Percentiles rank a stretch among this genome's conserved stretches.
Conservation (phyloP, 2,329 filamentous ascomycete genomes). For the Fusarium guadeloupense region DNA sequence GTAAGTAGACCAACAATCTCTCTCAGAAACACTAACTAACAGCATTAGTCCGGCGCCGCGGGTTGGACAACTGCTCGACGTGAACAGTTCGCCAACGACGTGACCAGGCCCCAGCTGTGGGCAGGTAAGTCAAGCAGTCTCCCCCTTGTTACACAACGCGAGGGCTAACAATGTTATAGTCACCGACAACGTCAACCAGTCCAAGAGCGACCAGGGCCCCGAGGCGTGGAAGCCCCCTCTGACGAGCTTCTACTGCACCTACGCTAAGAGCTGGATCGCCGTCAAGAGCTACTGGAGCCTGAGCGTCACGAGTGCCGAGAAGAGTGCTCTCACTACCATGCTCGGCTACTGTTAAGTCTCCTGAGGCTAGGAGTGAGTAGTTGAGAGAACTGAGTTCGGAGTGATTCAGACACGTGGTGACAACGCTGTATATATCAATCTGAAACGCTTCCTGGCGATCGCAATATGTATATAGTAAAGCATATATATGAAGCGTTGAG, state of each 20-base stretch:
- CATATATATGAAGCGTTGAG: too few species aligned
- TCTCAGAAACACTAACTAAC: slow-evolving; percentile 10
- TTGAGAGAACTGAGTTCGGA: too few species aligned
- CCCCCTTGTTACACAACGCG: neutral
- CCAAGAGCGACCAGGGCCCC: slow-evolving; percentile 77
- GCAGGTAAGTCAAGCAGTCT: slow-evolving; percentile 51
- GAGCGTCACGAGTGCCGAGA: slow-evolving; percentile 76
- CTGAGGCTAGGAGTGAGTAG: neutral
- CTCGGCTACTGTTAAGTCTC: slow-evolving; percentile 45
- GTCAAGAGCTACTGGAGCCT: slow-evolving; percentile 79
- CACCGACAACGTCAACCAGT: slow-evolving; percentile 77
- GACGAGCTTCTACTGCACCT: slow-evolving; percentile 77
- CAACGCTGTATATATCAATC: neutral
- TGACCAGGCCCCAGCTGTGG: slow-evolving; percentile 78
- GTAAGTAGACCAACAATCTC: slow-evolving; percentile 51
- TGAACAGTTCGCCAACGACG: slow-evolving; percentile 78
- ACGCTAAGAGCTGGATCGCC: slow-evolving; percentile 78
- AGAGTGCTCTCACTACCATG: slow-evolving; percentile 66
- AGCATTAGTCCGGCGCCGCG: slow-evolving; percentile 70
- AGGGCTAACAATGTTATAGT: slow-evolving; percentile 53
- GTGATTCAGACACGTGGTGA: too few species aligned
- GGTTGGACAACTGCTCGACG: slow-evolving; percentile 75
- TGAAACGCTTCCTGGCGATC: too few species aligned
- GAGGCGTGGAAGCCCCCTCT: slow-evolving; percentile 81
- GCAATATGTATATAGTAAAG: too few species aligned